Conservation (phyloP, 805 yeast species). For the Monosporozyma servazzii region DNA sequence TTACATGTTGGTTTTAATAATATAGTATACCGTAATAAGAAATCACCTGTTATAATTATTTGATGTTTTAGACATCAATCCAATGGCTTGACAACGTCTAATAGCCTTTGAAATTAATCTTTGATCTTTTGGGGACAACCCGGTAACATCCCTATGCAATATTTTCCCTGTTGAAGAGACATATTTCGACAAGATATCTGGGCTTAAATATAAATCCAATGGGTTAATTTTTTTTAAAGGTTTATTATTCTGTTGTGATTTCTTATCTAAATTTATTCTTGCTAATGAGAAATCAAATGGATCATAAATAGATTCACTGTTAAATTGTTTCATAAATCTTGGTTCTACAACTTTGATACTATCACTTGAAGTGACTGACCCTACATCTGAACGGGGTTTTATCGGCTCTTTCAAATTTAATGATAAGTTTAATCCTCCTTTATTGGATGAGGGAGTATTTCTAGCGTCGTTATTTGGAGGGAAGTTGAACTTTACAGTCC, state of each 20-base stretch:
- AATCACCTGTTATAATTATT: constrained; percentile 20
- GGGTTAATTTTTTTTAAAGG: constrained; percentile 42
- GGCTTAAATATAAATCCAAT: constrained; percentile 59
- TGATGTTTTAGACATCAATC: constrained; percentile 69
- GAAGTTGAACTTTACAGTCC: background rate
- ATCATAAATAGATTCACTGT: constrained; percentile 50
- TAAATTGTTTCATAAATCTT: constrained; percentile 30
- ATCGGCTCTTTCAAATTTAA: background rate
- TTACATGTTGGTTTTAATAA: background rate
- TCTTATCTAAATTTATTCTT: constrained; percentile 42
- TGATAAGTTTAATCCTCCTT: background rate
- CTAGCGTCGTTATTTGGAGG: background rate
- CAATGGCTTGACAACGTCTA: constrained; percentile 71
- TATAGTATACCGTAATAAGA: background rate
- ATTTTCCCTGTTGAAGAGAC: constrained; percentile 69
- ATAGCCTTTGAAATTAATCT: constrained; percentile 65
- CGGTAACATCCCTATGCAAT: constrained; percentile 60
- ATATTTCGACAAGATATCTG: constrained; percentile 56
- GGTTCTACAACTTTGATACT: constrained; percentile 9
- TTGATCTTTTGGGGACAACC: constrained; percentile 59
- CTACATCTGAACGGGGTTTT: background rate
- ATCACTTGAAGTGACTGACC: background rate
- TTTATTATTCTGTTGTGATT: constrained; percentile 16
- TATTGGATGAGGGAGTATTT: background rate
- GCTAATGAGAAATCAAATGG: constrained; percentile 73